These are phyloP conservation scores for Plasmodium berghei DNA, from an alignment of 169 alveolate genomes.

Conservation along the genomic window DNA sequence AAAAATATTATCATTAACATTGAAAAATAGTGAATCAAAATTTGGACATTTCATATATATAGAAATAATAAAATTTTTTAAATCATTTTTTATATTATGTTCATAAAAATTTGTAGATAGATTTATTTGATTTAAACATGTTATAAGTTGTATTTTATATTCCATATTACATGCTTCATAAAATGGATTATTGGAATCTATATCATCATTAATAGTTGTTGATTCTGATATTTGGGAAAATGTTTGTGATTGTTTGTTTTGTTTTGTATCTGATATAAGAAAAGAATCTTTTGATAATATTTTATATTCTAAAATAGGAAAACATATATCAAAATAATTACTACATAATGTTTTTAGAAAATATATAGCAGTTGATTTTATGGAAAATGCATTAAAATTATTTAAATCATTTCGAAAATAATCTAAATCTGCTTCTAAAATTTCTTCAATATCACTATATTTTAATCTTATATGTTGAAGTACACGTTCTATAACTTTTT, in stretches of 20 bases:
- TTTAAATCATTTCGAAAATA: constrained; percentile 46
- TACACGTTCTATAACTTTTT: constrained; percentile 54
- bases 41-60: constrained; percentile 23
- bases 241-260: background rate
- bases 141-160: constrained; percentile 39
- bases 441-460: constrained; percentile 48
- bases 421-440: constrained; percentile 63
- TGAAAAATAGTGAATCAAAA: constrained; percentile 7
- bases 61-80: constrained; percentile 26
- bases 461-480: constrained; percentile 35
- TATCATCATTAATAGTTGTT: background rate
- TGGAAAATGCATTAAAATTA: constrained; percentile 47
- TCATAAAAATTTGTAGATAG: constrained; percentile 47
- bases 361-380: constrained; percentile 28
- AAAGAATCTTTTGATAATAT: constrained; percentile 27
- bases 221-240: background rate
- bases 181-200: constrained; percentile 5
- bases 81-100: constrained; percentile 14
- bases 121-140: constrained; percentile 40
- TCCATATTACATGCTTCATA: constrained; percentile 64
- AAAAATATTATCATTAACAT: constrained; percentile 13
- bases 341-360: constrained; percentile 57
- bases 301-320: constrained; percentile 21
- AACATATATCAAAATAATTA: constrained; percentile 36
- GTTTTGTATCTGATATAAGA: background rate